These are phyloP conservation scores for Tolypocladium endophyticum DNA, from an alignment of 2,329 filamentous ascomycete species.

Conservation along the genomic window DNA sequence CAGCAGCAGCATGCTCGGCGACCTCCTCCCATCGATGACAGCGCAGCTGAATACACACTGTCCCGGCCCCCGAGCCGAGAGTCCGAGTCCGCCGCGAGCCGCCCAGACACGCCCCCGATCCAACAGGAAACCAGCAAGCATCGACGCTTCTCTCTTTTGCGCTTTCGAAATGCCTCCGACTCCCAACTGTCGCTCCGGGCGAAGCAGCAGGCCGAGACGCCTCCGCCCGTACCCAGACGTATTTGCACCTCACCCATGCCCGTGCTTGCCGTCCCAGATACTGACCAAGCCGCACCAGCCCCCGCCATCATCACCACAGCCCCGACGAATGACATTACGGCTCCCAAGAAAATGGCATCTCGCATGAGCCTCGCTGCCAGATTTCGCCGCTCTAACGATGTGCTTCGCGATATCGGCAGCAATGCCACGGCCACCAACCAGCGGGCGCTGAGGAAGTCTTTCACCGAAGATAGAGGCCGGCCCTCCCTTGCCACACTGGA, in stretches of 20 bases:
- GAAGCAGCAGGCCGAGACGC: conserved; percentile 53
- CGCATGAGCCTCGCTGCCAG: conserved; percentile 43
- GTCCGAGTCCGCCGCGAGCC: conserved; percentile 12
- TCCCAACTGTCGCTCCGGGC: conserved; percentile 71
- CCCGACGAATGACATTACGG: conserved; percentile 57
- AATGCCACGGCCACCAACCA: not conserved
- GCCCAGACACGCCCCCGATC: conserved; percentile 34
- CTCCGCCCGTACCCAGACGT: conserved; percentile 50
- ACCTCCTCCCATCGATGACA: not conserved
- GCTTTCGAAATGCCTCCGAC: conserved; percentile 87
- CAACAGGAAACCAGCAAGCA: conserved; percentile 47
- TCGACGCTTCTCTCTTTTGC: conserved; percentile 59
- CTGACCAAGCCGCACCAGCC: conserved; percentile 29
- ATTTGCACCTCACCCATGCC: conserved; percentile 18
- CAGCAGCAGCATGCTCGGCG: not conserved
- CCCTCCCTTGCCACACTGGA: conserved; percentile 36
- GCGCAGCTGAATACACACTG: conserved; percentile 5
- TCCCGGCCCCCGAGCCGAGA: conserved; percentile 13
- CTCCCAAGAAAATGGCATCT: conserved; percentile 43
- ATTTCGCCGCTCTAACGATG: conserved; percentile 41
- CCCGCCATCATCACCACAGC: conserved; percentile 84
- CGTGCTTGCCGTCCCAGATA: conserved; percentile 1
- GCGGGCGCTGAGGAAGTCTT: conserved; percentile 23
- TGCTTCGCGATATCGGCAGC: conserved; percentile 21
- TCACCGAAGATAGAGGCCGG: conserved; percentile 30